These are phyloP conservation scores for Kwoniella mangroviensis DNA, from an alignment of 768 basidiomycete genomes.

Conservation along the genomic window DNA sequence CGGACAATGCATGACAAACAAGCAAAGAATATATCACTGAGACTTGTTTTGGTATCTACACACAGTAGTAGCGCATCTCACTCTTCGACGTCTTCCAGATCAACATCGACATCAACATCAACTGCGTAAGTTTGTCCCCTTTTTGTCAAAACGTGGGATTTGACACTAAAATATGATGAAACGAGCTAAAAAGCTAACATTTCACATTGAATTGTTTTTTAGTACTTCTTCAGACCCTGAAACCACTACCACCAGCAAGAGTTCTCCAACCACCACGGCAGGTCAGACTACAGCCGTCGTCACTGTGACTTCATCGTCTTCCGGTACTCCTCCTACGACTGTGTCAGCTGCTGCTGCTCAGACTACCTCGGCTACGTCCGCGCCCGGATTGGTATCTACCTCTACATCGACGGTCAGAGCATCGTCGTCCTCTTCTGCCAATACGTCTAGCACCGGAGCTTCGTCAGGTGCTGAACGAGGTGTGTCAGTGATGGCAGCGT, in stretches of 20 bases:
- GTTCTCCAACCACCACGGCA: neutral
- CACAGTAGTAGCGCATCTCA: neutral
- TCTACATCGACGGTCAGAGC: conserved; percentile 7
- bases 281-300: neutral
- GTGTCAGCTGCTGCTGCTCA: conserved; percentile 14
- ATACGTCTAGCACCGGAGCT: neutral
- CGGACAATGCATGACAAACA: neutral
- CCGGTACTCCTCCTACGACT: conserved; percentile 17
- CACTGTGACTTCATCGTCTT: conserved; percentile 12
- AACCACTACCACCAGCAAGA: neutral
- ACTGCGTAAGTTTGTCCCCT: neutral
- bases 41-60: neutral
- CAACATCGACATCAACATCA: neutral
- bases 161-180: conserved; percentile 14
- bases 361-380: conserved; percentile 2
- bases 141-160: conserved; percentile 14
- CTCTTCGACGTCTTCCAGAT: neutral
- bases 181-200: conserved; percentile 8
- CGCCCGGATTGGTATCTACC: conserved; percentile 14
- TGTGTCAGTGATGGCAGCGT: neutral
- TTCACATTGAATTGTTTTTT: conserved; percentile 11
- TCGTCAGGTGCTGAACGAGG: neutral
- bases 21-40: no score
- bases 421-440: conserved; percentile 2
- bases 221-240: conserved; percentile 19